phyloP scores from a whole-genome alignment of 2,329 filamentous ascomycete genomes.

The Trichoderma aggressivum region DNA sequence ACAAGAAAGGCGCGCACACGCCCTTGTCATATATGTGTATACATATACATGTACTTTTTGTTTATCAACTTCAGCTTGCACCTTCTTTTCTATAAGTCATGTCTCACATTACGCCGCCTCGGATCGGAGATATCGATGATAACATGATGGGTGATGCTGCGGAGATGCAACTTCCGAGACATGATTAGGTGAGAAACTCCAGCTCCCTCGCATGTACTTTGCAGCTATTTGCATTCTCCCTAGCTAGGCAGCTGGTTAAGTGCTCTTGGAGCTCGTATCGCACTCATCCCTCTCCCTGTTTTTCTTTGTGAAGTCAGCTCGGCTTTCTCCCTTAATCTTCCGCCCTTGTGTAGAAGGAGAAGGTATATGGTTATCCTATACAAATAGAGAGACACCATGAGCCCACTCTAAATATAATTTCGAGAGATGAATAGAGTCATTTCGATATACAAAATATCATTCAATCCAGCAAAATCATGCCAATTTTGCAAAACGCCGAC shows the following conservation, averaged over 20 bases:
- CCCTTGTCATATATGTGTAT: background rate
- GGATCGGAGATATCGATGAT: background rate
- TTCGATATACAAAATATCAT: background rate
- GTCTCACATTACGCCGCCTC: constrained; percentile 1
- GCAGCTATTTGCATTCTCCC: background rate
- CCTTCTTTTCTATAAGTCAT: background rate
- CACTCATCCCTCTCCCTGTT: background rate
- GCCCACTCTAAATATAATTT: background rate
- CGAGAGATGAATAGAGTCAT: background rate
- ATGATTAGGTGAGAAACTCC: background rate
- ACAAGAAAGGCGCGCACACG: background rate
- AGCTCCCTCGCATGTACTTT: background rate
- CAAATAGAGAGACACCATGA: no score
- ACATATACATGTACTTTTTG: background rate
- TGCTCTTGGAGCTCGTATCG: background rate
- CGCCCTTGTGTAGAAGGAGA: background rate
- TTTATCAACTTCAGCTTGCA: background rate
- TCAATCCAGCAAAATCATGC: background rate
- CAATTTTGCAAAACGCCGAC: background rate
- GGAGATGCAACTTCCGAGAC: background rate
- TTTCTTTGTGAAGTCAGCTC: background rate
- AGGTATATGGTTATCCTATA: background rate
- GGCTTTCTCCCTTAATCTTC: background rate
- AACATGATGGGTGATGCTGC: background rate
- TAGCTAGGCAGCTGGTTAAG: background rate